These are phyloP conservation scores for Rutstroemia sp. DNA, from an alignment of 2,329 filamentous ascomycete species.

Conservation along the genomic window DNA sequence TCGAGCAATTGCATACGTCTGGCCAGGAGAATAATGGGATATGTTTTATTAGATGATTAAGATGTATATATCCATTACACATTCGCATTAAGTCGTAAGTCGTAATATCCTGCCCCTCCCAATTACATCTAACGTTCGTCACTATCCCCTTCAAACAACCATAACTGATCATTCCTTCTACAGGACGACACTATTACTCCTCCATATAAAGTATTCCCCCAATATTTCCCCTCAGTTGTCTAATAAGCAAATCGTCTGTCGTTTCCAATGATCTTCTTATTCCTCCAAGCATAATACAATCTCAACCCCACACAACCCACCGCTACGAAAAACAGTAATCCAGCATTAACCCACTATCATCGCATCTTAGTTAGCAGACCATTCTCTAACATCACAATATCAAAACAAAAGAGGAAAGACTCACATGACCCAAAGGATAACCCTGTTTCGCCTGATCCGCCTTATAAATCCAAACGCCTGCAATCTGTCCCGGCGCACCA, in stretches of 20 bases:
- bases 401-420: neutral
- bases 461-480: constrained; percentile 69
- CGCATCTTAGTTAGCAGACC: constrained; percentile 7
- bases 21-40: too few relatives aligned
- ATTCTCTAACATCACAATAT: constrained; percentile 51
- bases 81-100: too few relatives aligned
- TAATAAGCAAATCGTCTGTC: constrained; percentile 1
- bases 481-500: constrained; percentile 62
- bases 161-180: too few relatives aligned
- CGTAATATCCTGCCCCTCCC: too few relatives aligned
- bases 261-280: constrained; percentile 21
- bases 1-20: too few relatives aligned
- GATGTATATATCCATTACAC: too few relatives aligned
- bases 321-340: constrained; percentile 49
- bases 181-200: too few relatives aligned
- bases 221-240: too few relatives aligned
- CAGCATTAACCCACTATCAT: constrained; percentile 51
- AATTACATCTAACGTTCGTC: too few relatives aligned
- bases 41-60: too few relatives aligned
- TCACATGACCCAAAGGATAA: constrained; percentile 58
- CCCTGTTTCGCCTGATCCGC: constrained; percentile 49
- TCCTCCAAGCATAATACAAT: constrained; percentile 46
- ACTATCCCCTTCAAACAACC: too few relatives aligned
- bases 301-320: constrained; percentile 47
- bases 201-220: too few relatives aligned